Percentiles rank a stretch among this genome's conserved stretches.
These are phyloP conservation scores for Thielaviopsis punctulata DNA, from an alignment of 2,329 filamentous ascomycete species.

Conservation along the genomic window DNA sequence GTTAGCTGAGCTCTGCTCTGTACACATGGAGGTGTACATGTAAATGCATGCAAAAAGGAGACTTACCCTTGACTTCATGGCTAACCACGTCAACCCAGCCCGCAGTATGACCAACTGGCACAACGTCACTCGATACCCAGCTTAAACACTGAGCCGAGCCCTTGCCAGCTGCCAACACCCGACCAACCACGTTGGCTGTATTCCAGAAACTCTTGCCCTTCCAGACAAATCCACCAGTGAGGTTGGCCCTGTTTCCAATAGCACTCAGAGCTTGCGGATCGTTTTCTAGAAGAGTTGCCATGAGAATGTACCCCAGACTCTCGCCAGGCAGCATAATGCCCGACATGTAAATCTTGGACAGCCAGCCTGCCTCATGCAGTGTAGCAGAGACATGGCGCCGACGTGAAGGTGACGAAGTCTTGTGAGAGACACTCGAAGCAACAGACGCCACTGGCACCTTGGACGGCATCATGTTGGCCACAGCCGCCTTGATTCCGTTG, in stretches of 20 bases:
- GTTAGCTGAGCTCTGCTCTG: not conserved
- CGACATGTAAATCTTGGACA: slow-evolving; percentile 50
- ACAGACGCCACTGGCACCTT: not conserved
- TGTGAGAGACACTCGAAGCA: not conserved
- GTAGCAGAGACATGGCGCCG: slow-evolving; percentile 38
- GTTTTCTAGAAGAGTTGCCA: slow-evolving; percentile 48
- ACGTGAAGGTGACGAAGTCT: slow-evolving; percentile 20
- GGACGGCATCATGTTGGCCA: not conserved
- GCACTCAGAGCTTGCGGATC: slow-evolving; percentile 40
- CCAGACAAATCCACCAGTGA: slow-evolving; percentile 49
- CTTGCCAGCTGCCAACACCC: slow-evolving; percentile 44
- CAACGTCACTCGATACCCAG: slow-evolving; percentile 46
- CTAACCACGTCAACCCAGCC: slow-evolving; percentile 44
- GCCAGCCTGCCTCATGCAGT: slow-evolving; percentile 43
- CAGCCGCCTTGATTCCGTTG: not conserved
- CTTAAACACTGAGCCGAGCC: slow-evolving; percentile 50
- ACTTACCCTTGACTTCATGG: slow-evolving; percentile 34
- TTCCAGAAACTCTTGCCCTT: slow-evolving; percentile 51
- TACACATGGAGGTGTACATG: too few relatives aligned
- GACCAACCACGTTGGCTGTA: slow-evolving; percentile 45
- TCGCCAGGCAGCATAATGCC: slow-evolving; percentile 49
- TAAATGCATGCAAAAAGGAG: too few relatives aligned
- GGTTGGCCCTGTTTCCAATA: slow-evolving; percentile 42
- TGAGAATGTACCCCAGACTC: slow-evolving; percentile 43
- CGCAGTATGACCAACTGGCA: slow-evolving; percentile 32